A percentile compares a stretch with the other conserved stretches of the same genome.
Conservation (phyloP, 208 protist species). For the Leptomonas pyrrhocoris region DNA sequence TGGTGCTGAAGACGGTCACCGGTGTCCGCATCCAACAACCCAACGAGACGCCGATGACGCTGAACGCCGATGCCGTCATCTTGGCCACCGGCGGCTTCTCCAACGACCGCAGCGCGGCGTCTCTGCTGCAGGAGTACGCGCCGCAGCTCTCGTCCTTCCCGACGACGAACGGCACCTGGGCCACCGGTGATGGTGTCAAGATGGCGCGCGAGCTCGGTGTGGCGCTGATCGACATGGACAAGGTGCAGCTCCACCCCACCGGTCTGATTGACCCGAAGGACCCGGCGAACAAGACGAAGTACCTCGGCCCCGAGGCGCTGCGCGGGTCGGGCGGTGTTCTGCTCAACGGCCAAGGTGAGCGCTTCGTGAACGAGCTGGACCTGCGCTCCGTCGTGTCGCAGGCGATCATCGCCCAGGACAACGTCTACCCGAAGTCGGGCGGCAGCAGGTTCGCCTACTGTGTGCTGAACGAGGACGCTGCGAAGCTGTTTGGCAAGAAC, state of each 20-base stretch:
- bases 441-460: slow-evolving; percentile 81
- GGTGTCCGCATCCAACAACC: slow-evolving; percentile 44
- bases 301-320: slow-evolving; percentile 95
- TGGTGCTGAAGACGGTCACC: slow-evolving; percentile 42
- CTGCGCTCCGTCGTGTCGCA: slow-evolving; percentile 94
- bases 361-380: slow-evolving; percentile 96
- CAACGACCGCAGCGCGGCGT: slow-evolving; percentile 54
- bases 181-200: slow-evolving; percentile 86
- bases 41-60: slow-evolving; percentile 33
- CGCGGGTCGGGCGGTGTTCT: slow-evolving; percentile 95
- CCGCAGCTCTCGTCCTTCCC: slow-evolving; percentile 74
- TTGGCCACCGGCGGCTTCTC: slow-evolving; percentile 91
- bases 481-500: slow-evolving; percentile 76
- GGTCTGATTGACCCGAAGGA: slow-evolving; percentile 93
- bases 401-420: slow-evolving; percentile 81
- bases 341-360: slow-evolving; percentile 88
- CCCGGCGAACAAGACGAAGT: slow-evolving; percentile 86
- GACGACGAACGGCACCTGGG: slow-evolving; percentile 91
- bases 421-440: slow-evolving; percentile 64
- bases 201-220: slow-evolving; percentile 71
- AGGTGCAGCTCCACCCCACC: slow-evolving; percentile 97
- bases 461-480: slow-evolving; percentile 78
- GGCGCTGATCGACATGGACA: slow-evolving; percentile 92
- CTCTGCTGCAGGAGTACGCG: slow-evolving; percentile 82
- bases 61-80: slow-evolving; percentile 83